Evolutionary conservation across 306 rosid genomes (phyloP).

Genomic region (Dalbergia oliveri): DNA sequence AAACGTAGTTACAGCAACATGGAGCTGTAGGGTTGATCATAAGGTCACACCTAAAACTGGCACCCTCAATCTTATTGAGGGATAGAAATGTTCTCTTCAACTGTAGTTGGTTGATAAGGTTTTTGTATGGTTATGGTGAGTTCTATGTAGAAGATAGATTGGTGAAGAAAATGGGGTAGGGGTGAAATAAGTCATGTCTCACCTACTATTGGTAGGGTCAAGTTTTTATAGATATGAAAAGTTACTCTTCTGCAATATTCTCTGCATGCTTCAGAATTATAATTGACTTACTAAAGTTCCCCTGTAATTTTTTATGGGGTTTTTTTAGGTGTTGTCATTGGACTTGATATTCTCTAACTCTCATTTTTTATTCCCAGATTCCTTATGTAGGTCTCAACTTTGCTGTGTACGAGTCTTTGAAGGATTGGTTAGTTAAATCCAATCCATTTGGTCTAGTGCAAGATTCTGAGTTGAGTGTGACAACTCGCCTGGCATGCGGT

Average conservation of each 20-base stretch:
- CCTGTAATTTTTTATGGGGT: neutral
- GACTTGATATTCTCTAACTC: constrained; percentile 32
- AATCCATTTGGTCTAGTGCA: constrained; percentile 74
- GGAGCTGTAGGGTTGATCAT: neutral
- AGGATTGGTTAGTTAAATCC: constrained; percentile 78
- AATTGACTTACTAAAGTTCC: constrained; percentile 15
- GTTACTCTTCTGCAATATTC: constrained; percentile 17
- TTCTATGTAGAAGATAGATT: neutral
- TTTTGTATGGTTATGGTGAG: constrained; percentile 6
- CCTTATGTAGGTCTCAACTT: constrained; percentile 96
- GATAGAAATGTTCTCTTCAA: neutral
- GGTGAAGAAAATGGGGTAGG: neutral
- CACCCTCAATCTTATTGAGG: neutral
- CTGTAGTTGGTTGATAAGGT: neutral
- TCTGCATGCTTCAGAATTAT: constrained; percentile 5
- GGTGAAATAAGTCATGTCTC: neutral
- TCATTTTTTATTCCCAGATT: constrained; percentile 54
- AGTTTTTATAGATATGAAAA: neutral
- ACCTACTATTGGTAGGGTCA: neutral
- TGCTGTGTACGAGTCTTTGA: constrained; percentile 89
- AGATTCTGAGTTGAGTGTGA: constrained; percentile 80
- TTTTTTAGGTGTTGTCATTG: neutral
- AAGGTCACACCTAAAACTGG: neutral
- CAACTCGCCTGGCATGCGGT: constrained; percentile 88
- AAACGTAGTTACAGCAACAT: neutral